Evolutionary conservation across 1,139 yeast species (phyloP).

Genomic region (Sugiyamaella novakii): DNA sequence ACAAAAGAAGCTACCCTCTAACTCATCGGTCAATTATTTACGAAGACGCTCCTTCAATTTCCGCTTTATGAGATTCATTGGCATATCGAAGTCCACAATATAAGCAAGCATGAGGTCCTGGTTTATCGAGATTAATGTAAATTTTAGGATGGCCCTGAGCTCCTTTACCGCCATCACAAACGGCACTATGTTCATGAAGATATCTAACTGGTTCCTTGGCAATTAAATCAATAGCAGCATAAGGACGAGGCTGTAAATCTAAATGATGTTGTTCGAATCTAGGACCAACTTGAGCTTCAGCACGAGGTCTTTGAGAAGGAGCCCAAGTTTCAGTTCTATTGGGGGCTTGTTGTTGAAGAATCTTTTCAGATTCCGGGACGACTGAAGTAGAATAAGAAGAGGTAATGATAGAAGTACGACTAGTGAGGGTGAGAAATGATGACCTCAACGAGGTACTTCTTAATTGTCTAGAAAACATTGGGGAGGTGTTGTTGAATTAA

Average conservation of each 20-base stretch:
- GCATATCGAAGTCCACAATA: conserved; percentile 53
- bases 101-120: conserved; percentile 71
- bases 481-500: neutral
- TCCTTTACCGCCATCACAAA: conserved; percentile 82
- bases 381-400: conserved; percentile 13
- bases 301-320: conserved; percentile 62
- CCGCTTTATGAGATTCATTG: conserved; percentile 22
- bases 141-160: conserved; percentile 85
- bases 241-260: conserved; percentile 69
- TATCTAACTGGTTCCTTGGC: conserved; percentile 72
- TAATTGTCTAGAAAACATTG: conserved; percentile 14
- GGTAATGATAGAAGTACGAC: neutral
- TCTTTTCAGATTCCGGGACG: conserved; percentile 23
- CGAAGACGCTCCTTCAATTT: conserved; percentile 16
- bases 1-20: too few relatives aligned
- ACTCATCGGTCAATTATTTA: too few relatives aligned
- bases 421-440: neutral
- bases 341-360: conserved; percentile 61
- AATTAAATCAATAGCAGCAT: conserved; percentile 83
- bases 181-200: conserved; percentile 66
- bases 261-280: conserved; percentile 75
- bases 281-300: conserved; percentile 61
- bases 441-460: conserved; percentile 7
- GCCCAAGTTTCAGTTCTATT: conserved; percentile 76
- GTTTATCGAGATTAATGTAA: conserved; percentile 76